Base-by-base conservation (phyloP, 2,329 filamentous ascomycete species). In the Berkeleyomyces rouxiae region DNA sequence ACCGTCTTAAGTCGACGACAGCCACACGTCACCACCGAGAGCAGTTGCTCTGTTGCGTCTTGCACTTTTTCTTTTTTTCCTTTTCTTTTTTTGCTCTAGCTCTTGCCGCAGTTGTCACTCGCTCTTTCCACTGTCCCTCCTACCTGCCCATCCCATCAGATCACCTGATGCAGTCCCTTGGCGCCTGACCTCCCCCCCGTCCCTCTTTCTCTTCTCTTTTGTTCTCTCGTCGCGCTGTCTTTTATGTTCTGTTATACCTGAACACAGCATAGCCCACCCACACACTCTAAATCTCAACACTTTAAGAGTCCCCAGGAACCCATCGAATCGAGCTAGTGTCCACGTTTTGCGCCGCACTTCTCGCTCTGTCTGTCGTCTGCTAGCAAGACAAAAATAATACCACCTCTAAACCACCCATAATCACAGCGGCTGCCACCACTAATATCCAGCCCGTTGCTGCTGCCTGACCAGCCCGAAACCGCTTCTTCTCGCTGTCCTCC, bases 341-440 rank as follows among this genome's bases (percentile, higher is more conserved):
- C 31, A 37, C 39, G 39, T 59, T 53, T 59, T 64, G 63, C 59
- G 63, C 63, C 59, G 63, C 51, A 57, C 43, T 51, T 59, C 59
- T 55, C 42, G 63, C 63, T 37, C 59, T 61, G 33, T 40, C 40
- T 23, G 7, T 59, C 40, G 39, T n/a, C 40, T 13, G 10, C 9
- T 23, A 59, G 40, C 47, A n/a, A 51, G 16, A 13, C 44, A 7
- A 42, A 39, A 33, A 46, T 23, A 44, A 43, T 44, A 59, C 39
- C 40, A 16, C 58, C 23, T 2, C 16, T 46, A 37, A 53, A 46
- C 40, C 40, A 39, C 13, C 39, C 46, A 59, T 23, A 23, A 9
- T 31, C n/a, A 59, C n/a, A 16, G n/a, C n/a, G 10, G 31, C n/a
- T 31, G 43, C 23, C 40, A 16, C 13, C 31, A 16, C 47, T 42